Evolutionary conservation across 305 asterid species (phyloP).

Genomic region (Rubia balearica): DNA sequence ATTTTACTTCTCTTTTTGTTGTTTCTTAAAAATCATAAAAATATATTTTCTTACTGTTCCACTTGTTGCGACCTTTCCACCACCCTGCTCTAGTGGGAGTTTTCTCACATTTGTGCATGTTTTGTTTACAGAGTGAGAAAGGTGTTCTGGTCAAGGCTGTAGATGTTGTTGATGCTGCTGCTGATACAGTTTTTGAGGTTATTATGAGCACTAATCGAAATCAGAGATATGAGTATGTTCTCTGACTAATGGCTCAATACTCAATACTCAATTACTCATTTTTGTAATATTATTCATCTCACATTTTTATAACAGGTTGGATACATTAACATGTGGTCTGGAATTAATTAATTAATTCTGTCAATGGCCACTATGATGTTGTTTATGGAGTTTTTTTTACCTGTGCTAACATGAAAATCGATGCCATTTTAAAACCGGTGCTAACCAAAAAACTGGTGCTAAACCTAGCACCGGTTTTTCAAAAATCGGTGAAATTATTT

Average conservation of each 20-base stretch:
- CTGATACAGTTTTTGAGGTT: slow-evolving; percentile 88
- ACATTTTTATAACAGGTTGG: slow-evolving; percentile 78
- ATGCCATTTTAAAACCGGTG: too few species aligned
- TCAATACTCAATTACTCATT: slow-evolving; percentile 7
- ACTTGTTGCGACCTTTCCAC: neutral
- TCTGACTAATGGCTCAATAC: slow-evolving; percentile 18
- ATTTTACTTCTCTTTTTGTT: neutral
- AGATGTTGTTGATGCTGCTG: slow-evolving; percentile 88
- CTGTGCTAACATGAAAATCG: too few species aligned
- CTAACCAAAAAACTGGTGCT: too few species aligned
- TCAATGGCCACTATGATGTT: slow-evolving; percentile 81
- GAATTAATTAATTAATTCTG: slow-evolving; percentile 79
- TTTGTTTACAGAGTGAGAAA: slow-evolving; percentile 56
- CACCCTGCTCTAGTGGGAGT: neutral
- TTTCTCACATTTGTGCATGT: neutral
- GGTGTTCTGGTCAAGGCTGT: slow-evolving; percentile 90
- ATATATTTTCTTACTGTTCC: neutral
- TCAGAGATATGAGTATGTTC: slow-evolving; percentile 81
- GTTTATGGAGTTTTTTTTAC: slow-evolving; percentile 84
- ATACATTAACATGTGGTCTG: slow-evolving; percentile 82
- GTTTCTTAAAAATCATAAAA: slow-evolving; percentile 15
- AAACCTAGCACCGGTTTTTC: too few species aligned
- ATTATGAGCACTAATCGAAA: slow-evolving; percentile 67
- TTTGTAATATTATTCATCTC: slow-evolving; percentile 25
- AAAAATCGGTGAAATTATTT: too few species aligned